These are phyloP conservation scores for Trichoderma oligosporum DNA, from an alignment of 2,329 filamentous ascomycete species.

Conservation along the genomic window DNA sequence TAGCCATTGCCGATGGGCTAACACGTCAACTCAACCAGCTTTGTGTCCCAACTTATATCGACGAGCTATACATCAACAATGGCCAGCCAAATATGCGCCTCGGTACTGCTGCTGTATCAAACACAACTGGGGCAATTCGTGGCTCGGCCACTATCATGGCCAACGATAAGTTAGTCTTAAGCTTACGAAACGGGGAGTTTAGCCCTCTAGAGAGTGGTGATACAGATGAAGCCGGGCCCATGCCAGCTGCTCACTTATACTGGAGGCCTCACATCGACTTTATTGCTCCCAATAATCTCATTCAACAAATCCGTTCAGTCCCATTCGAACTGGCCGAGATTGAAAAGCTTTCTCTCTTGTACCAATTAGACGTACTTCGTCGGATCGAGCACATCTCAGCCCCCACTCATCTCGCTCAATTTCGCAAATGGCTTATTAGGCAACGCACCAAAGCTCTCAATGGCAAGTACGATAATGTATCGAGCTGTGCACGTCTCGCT, in stretches of 20 bases:
- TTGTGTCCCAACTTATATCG: conserved; percentile 7
- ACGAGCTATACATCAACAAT: conserved; percentile 4
- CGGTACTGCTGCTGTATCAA: conserved; percentile 1
- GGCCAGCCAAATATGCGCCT: neutral
- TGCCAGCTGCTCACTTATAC: neutral
- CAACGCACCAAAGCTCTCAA: neutral
- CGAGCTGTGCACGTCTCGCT: neutral
- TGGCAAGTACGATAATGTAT: neutral
- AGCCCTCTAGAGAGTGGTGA: conserved; percentile 1
- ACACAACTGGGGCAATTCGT: neutral
- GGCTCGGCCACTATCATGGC: neutral
- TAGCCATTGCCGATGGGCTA: conserved; percentile 3
- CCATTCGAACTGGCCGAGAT: neutral
- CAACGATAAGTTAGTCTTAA: neutral
- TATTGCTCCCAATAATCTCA: neutral
- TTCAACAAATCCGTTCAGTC: neutral
- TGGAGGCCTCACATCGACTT: conserved; percentile 8
- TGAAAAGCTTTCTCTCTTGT: neutral
- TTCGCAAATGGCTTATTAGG: conserved; percentile 10
- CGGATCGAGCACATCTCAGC: neutral
- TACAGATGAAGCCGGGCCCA: neutral
- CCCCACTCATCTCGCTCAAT: neutral
- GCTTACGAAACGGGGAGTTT: neutral
- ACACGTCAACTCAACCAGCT: conserved; percentile 2
- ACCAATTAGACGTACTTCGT: neutral